A percentile compares a stretch with the other conserved stretches of the same genome.
phyloP scores from a whole-genome alignment of 2,329 filamentous ascomycete genomes.

The Periconia sp. region DNA sequence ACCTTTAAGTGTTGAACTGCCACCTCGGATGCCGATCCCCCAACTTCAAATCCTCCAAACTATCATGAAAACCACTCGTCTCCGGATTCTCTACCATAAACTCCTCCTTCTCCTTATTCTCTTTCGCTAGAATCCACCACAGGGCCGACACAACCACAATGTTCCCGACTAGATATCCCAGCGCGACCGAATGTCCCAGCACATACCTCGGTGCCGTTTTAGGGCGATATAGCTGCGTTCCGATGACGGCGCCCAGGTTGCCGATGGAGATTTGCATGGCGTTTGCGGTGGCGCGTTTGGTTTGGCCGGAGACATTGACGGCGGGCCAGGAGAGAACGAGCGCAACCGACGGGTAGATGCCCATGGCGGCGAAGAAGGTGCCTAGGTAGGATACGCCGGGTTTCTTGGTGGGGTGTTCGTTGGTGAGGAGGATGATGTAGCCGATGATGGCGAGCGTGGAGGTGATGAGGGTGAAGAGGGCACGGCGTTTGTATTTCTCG shows the following conservation, averaged over 20 bases:
- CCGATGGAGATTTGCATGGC: constrained; percentile 55
- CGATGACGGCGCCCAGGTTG: constrained; percentile 47
- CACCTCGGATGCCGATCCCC: constrained; percentile 41
- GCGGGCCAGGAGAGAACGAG: constrained; percentile 52
- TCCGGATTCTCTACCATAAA: constrained; percentile 25
- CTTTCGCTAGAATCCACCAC: constrained; percentile 33
- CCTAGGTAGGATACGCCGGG: constrained; percentile 43
- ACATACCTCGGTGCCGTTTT: constrained; percentile 38
- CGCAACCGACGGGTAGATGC: constrained; percentile 44
- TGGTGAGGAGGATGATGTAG: constrained; percentile 43
- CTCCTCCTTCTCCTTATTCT: constrained; percentile 34
- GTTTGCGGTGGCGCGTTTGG: constrained; percentile 54
- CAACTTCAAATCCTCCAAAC: constrained; percentile 30
- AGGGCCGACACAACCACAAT: constrained; percentile 32
- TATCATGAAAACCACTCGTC: constrained; percentile 32
- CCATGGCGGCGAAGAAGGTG: constrained; percentile 41
- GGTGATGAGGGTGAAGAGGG: constrained; percentile 39
- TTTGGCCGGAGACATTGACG: constrained; percentile 57
- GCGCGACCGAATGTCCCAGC: constrained; percentile 38
- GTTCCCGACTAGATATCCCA: constrained; percentile 38
- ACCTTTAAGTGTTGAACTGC: constrained; percentile 32
- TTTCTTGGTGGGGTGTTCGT: constrained; percentile 28
- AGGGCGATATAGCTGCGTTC: constrained; percentile 42
- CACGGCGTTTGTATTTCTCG: constrained; percentile 33
- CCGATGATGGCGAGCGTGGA: constrained; percentile 37